Percentiles rank a stretch among this genome's conserved stretches.
These are phyloP conservation scores for Penicillium sp. DNA, from an alignment of 2,329 filamentous ascomycete species.

Conservation along the genomic window DNA sequence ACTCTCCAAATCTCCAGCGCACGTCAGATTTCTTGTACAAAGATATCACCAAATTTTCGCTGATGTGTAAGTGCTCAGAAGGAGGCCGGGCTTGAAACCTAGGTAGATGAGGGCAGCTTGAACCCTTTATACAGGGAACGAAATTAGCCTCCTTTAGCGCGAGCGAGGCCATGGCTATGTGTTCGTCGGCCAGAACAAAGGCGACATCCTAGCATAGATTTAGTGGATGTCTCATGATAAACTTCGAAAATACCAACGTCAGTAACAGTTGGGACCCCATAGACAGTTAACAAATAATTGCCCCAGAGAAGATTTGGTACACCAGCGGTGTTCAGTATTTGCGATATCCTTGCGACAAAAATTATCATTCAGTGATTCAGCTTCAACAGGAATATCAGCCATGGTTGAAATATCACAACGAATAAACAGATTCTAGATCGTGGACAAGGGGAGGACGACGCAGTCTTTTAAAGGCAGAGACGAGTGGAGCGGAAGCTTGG, in stretches of 20 bases:
- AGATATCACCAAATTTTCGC: slow-evolving; percentile 12
- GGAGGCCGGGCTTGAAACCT: slow-evolving; percentile 1
- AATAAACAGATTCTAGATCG: not conserved
- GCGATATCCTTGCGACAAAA: slow-evolving; percentile 17
- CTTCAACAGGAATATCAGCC: not conserved
- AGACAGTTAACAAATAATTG: slow-evolving; percentile 26
- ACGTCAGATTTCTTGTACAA: slow-evolving; percentile 17
- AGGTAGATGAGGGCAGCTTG: slow-evolving; percentile 8
- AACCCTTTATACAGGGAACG: slow-evolving; percentile 9
- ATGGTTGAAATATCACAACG: not conserved
- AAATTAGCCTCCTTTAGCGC: slow-evolving; percentile 12
- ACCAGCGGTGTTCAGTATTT: slow-evolving; percentile 12
- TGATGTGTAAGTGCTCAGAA: slow-evolving; percentile 14
- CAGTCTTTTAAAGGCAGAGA: not conserved
- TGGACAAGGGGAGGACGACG: not conserved
- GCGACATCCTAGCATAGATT: slow-evolving; percentile 7
- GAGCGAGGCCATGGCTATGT: slow-evolving; percentile 7
- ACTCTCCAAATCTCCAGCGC: slow-evolving; percentile 4
- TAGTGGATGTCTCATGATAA: not conserved
- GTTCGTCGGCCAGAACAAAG: slow-evolving; percentile 16
- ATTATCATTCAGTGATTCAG: slow-evolving; percentile 3
- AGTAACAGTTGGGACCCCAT: slow-evolving; percentile 23
- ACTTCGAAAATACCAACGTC: slow-evolving; percentile 9
- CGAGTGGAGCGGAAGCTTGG: too few relatives aligned
- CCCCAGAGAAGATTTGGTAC: slow-evolving; percentile 25